Base-by-base conservation (phyloP, 179 eudicot species). In the Beta macrorhiza region DNA sequence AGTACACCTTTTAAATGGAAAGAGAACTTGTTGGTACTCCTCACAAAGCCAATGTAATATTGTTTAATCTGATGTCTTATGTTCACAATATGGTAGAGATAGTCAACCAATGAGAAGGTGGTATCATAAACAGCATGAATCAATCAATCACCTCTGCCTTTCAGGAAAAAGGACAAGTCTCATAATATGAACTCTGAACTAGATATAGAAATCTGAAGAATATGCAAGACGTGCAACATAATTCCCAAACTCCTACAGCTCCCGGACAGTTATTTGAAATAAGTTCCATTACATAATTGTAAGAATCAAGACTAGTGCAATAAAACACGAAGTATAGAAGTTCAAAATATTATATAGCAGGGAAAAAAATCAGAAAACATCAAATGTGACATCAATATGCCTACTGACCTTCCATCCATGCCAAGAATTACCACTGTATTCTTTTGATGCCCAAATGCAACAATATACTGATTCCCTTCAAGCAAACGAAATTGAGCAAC, bases 361-460 rank as follows among this genome's bases (percentile, higher is more conserved):
- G 42, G 42, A 37, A 61, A 45, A 8, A 47, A 44, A 53, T 29
- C 6, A 75, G 6, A 37, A 16, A 42, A 3, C 17, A 57, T 11
- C 2, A 37, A 55, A 25, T 0, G 51, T 57, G 22, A n/a, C 14
- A 74, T 56, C 16, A 3, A 53, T 32, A 15, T 74, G 51, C 51
- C 32, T 56, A 82, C 95, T 89, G 75, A 95, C 99, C 99, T 95
- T 86, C 99, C 99, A 89, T 95, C 97, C 90, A 93, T 87, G 83
- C 99, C 98, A 82, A 95, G 97, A 78, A 95, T 91, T 32, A 95
- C 93, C 72, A 95, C 92, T 0, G 99, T 93, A 81, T 93, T 95
- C 89, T 92, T 95, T 82, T 95, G 98, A 84, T 95, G 98, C 67
- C 99, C 99, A 85, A 95, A 95, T 75, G 98, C 95, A 87, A 93